A percentile compares a stretch with the other conserved stretches of the same genome.
phyloP scores from a whole-genome alignment of 805 yeast species.

The Kuraishia cidri region DNA sequence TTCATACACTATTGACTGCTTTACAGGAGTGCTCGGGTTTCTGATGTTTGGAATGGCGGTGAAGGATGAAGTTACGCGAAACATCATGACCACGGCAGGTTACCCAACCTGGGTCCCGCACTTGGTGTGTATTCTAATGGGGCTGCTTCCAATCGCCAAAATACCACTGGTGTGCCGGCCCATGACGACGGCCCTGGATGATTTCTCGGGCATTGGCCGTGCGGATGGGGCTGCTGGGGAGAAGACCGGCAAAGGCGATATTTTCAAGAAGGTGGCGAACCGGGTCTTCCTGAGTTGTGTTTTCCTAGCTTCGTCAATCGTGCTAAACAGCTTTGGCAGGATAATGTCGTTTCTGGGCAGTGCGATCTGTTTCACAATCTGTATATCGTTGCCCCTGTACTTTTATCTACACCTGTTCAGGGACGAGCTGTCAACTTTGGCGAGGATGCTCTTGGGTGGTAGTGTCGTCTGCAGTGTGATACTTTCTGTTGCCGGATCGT shows the following conservation, averaged over 20 bases:
- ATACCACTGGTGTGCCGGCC: conserved; percentile 82
- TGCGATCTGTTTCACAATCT: conserved; percentile 69
- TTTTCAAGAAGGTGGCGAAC: conserved; percentile 10
- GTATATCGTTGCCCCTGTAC: conserved; percentile 67
- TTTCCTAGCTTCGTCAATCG: conserved; percentile 50
- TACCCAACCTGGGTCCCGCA: conserved; percentile 39
- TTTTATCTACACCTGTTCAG: conserved; percentile 58
- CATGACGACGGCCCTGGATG: conserved; percentile 61
- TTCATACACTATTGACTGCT: conserved; percentile 48
- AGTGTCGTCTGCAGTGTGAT: conserved; percentile 34
- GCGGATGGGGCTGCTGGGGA: not conserved
- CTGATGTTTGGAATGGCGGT: conserved; percentile 45
- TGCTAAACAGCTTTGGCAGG: conserved; percentile 73
- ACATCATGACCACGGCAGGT: conserved; percentile 30
- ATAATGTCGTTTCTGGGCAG: conserved; percentile 79
- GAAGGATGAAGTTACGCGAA: conserved; percentile 44
- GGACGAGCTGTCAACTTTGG: conserved; percentile 27
- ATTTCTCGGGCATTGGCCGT: conserved; percentile 3
- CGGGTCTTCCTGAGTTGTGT: conserved; percentile 42
- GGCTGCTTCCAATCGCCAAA: conserved; percentile 79
- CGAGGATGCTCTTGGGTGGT: conserved; percentile 27
- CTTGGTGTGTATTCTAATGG: conserved; percentile 56
- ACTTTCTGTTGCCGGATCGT: conserved; percentile 52
- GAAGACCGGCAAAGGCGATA: not conserved
- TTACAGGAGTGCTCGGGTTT: conserved; percentile 60